Evolutionary conservation across 192 early-diverging fungal genomes (phyloP), one percentile per base, ranked within the genome.

Genomic region (Entomortierella chlamydospora): DNA sequence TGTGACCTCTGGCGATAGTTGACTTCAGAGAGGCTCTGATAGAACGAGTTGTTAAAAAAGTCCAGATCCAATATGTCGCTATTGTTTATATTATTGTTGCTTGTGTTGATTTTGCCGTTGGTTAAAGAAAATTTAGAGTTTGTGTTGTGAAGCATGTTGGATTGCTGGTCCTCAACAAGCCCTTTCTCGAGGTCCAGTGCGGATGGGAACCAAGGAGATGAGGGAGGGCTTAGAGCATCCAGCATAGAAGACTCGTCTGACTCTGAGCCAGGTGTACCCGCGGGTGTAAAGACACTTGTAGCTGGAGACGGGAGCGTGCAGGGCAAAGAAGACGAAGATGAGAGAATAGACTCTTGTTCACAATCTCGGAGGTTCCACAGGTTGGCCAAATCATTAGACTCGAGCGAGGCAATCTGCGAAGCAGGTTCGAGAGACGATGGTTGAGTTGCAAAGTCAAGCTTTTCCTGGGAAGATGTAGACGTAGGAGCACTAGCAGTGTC

Each of bases 31-130:
- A 67, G 55, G 39, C 57, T 61, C 15, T 59, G 57, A 43, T 70
- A 61, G n/a, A 61, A 70, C 18, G 68, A 61, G 50, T 70, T 70
- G 18, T 61, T 58, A 34, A 70, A 73, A 60, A 66, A 59, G 29
- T 37, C 58, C 31, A 63, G 26, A 47, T 68, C 42, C 41, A 25
- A 42, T 2, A 18, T 37, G 25, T 13, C 23, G 58, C 18, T 2
- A 37, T 37, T 42, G 58, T 7, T 43, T n/a, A 47, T 20, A 20
- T 4, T 47, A 15, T 43, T 43, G 34, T 60, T 15, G 25, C 2
- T 20, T 23, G 1, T 39, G 11, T 43, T n/a, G 1, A 2, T 4
- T 3, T 43, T 11, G 52, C 26, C 15, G 52, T 3, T 54, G 2
- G 15, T 10, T 54, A 29, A 6, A 26, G 34, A 5, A 8, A 62